These are phyloP conservation scores for Botryotinia calthae DNA, from an alignment of 2,329 filamentous ascomycete genomes.

Conservation along the genomic window DNA sequence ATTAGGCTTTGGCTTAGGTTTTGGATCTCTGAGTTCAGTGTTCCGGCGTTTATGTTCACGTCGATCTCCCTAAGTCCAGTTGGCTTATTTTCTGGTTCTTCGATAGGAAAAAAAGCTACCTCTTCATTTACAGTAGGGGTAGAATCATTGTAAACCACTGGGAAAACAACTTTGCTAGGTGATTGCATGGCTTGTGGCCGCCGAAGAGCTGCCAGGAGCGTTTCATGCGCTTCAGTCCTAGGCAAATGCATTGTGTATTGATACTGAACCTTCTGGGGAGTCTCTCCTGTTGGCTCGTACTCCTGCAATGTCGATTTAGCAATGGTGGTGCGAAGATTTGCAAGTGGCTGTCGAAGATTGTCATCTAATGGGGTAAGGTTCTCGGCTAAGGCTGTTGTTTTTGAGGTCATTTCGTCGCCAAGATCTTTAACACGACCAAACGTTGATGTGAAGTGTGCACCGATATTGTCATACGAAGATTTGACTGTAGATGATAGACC, in stretches of 20 bases:
- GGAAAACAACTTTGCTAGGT: constrained; percentile 38
- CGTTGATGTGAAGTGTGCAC: constrained; percentile 66
- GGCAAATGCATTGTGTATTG: constrained; percentile 77
- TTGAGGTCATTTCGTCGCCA: constrained; percentile 63
- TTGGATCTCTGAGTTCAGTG: constrained; percentile 26
- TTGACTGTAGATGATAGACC: constrained; percentile 66
- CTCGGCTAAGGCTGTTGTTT: constrained; percentile 56
- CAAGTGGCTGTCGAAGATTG: constrained; percentile 67
- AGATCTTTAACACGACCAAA: constrained; percentile 66
- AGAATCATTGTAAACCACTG: constrained; percentile 39
- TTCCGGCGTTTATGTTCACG: constrained; percentile 44
- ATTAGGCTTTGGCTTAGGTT: constrained; percentile 17
- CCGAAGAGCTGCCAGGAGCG: constrained; percentile 50
- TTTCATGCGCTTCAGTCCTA: constrained; percentile 64
- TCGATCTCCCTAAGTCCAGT: constrained; percentile 52
- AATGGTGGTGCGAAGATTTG: constrained; percentile 68
- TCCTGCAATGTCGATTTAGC: constrained; percentile 65
- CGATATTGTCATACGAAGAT: constrained; percentile 69
- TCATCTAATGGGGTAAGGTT: constrained; percentile 59
- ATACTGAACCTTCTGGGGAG: constrained; percentile 78
- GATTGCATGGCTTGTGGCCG: constrained; percentile 35
- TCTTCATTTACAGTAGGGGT: constrained; percentile 16
- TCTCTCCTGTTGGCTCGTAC: constrained; percentile 81
- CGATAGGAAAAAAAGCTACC: constrained; percentile 25
- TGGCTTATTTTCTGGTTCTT: constrained; percentile 26